These are phyloP conservation scores for Stemphylium beticola DNA, from an alignment of 2,329 filamentous ascomycete genomes.

Conservation along the genomic window DNA sequence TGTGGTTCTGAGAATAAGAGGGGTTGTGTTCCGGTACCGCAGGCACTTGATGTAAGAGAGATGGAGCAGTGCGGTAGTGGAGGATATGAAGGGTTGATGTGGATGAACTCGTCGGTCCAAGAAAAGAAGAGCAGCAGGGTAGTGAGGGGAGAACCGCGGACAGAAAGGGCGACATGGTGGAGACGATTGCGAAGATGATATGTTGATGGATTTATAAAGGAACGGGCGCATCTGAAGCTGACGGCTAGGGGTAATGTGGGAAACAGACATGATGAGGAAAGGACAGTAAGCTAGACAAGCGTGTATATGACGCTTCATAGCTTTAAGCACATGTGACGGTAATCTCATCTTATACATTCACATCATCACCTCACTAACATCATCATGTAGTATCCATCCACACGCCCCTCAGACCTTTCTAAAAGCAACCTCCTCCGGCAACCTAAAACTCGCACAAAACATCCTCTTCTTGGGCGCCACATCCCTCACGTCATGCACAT, in stretches of 20 bases:
- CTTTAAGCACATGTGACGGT: too few relatives aligned
- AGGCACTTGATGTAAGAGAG: not conserved
- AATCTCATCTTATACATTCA: too few relatives aligned
- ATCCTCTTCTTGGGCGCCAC: constrained; percentile 94
- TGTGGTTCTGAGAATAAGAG: too few relatives aligned
- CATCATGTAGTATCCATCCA: not conserved
- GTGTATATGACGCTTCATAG: not conserved
- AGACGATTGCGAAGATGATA: constrained; percentile 31
- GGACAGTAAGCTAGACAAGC: not conserved
- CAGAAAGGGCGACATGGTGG: not conserved
- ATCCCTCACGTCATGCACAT: constrained; percentile 73
- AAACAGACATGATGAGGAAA: not conserved
- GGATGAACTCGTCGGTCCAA: not conserved
- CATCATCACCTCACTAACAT: too few relatives aligned
- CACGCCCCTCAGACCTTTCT: constrained; percentile 38
- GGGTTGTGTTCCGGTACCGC: too few relatives aligned
- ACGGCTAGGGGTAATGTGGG: too few relatives aligned
- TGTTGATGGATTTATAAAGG: constrained; percentile 32
- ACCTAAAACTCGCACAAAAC: constrained; percentile 92
- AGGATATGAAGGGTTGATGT: not conserved
- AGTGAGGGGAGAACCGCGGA: constrained; percentile 1
- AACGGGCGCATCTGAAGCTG: too few relatives aligned
- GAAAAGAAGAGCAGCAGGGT: constrained; percentile 1
- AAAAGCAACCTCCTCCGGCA: constrained; percentile 86
- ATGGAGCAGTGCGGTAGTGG: not conserved